Percentiles rank a stretch among this genome's conserved stretches.
These are phyloP conservation scores for Penicillium turbatum DNA, from an alignment of 495 filamentous ascomycete species.

Conservation along the genomic window DNA sequence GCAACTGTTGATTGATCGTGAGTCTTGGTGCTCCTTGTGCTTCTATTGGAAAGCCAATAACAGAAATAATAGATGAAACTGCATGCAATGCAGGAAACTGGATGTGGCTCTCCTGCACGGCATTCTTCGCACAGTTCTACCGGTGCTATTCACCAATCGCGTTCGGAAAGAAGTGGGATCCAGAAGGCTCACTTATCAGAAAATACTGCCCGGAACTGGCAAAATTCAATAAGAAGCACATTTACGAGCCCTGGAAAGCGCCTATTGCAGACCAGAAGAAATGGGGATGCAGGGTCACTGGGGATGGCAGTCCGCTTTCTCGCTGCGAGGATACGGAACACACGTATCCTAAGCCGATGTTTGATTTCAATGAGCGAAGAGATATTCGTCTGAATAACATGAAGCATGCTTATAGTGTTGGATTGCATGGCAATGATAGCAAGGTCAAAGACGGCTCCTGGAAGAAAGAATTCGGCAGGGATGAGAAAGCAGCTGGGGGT, in stretches of 20 bases:
- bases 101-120: conserved; percentile 72
- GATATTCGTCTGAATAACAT: conserved; percentile 56
- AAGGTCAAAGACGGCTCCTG: conserved; percentile 59
- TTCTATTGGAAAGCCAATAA: too few species aligned
- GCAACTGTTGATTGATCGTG: conserved; percentile 62
- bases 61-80: conserved; percentile 48
- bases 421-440: conserved; percentile 55
- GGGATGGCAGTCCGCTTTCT: conserved; percentile 41
- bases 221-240: conserved; percentile 57
- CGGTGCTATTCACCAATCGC: conserved; percentile 62
- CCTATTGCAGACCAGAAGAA: conserved; percentile 55
- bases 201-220: conserved; percentile 60
- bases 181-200: conserved; percentile 54
- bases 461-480: conserved; percentile 47
- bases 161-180: conserved; percentile 66
- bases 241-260: conserved; percentile 72
- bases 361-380: conserved; percentile 59
- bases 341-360: conserved; percentile 65
- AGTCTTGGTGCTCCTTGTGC: conserved; percentile 7
- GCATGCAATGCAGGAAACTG: conserved; percentile 68
- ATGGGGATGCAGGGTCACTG: conserved; percentile 53
- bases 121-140: conserved; percentile 63
- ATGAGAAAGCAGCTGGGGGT: conserved; percentile 8
- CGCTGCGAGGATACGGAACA: conserved; percentile 24
- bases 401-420: conserved; percentile 61